These are phyloP conservation scores for Tilletia caries DNA, from an alignment of 1,284 basidiomycete genomes.

Conservation along the genomic window DNA sequence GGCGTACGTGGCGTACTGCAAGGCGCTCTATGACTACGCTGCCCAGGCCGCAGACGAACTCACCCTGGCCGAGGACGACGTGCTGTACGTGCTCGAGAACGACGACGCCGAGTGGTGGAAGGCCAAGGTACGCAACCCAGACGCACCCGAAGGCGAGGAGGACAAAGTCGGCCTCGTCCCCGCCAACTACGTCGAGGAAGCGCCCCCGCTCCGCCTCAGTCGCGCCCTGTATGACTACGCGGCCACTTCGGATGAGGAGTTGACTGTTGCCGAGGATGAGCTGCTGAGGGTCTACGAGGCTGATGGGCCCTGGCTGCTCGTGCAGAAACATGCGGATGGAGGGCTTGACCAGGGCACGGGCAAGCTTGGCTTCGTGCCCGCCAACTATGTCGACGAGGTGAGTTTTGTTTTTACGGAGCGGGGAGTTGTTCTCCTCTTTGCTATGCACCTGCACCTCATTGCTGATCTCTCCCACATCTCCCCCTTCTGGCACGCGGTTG, in stretches of 20 bases:
- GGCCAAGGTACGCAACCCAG: constrained; percentile 38
- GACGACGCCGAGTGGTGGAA: constrained; percentile 52
- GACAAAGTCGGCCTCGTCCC: constrained; percentile 43
- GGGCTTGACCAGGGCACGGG: constrained; percentile 36
- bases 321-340: constrained; percentile 45
- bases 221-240: constrained; percentile 49
- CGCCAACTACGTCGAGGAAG: constrained; percentile 51
- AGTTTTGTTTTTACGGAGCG: not conserved
- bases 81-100: constrained; percentile 49
- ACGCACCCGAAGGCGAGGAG: constrained; percentile 21
- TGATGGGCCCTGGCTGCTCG: constrained; percentile 48
- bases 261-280: constrained; percentile 46
- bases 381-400: constrained; percentile 51
- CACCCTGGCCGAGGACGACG: constrained; percentile 46
- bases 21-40: constrained; percentile 51
- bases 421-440: not conserved
- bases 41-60: constrained; percentile 52
- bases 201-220: constrained; percentile 45
- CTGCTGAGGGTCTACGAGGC: constrained; percentile 44
- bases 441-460: too few relatives aligned
- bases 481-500: too few relatives aligned
- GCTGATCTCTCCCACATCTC: too few relatives aligned
- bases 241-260: constrained; percentile 48
- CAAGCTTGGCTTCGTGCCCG: constrained; percentile 44
- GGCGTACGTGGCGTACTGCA: constrained; percentile 50